Evolutionary conservation across 768 basidiomycete genomes (phyloP), one percentile per base, ranked within the genome.

Genomic region (Pulveroboletus sp.): DNA sequence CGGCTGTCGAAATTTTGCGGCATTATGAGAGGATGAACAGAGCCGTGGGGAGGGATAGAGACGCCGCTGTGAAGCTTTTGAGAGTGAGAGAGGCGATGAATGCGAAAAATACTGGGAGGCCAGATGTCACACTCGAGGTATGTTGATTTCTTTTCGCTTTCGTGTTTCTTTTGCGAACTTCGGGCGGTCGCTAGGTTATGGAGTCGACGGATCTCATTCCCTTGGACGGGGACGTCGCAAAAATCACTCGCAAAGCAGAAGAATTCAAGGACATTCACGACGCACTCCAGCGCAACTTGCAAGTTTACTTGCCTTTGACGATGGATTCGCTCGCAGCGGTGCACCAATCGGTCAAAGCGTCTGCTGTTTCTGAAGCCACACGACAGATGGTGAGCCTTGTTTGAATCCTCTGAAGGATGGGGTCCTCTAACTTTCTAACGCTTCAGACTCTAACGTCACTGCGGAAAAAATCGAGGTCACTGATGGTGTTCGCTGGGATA

Each of bases 291-390:
- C 82, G 88, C 56, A 97, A 95, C 71, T 69, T 98, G 66, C 91
- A 92, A 60, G 80, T 81, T 2, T 89, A 96, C 66, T 77, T 98
- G 43, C 81, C 89, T 31, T 78, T 93, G 35, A 87, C 91, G 18
- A 99, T 98, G 96, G 92, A 93, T 62, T 82, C 86, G 27, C 80
- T 98, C 26, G 86, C 88, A 43, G 82, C 78, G 12, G 80, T 94
- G 14, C 88, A 95, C 58, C 85, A 85, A 49, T 81, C 79, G 50
- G 72, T 83, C 50, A 95, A 95, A 67, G 71, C 74, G 10, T 84
- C 86, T 27, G 71, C 77, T 38, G 81, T 81, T 18, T 79, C 85
- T 11, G 93, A 95, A 61, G 78, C 81, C 35, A 85, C 81, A 2
- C 76, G 87, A 55, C 86, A 93, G 59, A 78, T 85, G 76, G 89